phyloP scores from a whole-genome alignment of 2,329 filamentous ascomycete species.

The Colletotrichum sansevieriae region DNA sequence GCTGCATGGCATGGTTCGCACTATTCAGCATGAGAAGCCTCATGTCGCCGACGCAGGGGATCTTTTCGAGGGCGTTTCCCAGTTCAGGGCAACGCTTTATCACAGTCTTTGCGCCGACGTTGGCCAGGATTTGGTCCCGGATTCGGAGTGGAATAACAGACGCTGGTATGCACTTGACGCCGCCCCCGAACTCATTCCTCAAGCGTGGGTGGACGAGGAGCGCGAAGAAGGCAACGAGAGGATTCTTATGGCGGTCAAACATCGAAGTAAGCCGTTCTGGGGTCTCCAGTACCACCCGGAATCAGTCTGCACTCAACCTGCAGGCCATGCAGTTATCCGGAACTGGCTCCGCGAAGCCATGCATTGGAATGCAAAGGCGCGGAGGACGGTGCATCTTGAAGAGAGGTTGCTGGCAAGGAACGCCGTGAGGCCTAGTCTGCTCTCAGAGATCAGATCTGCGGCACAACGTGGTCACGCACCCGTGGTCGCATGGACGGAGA shows the following conservation, averaged over 20 bases:
- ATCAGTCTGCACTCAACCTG: constrained; percentile 82
- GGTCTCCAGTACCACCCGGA: constrained; percentile 93
- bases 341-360: constrained; percentile 82
- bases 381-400: constrained; percentile 42
- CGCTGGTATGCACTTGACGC: constrained; percentile 56
- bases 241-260: constrained; percentile 83
- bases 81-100: constrained; percentile 81
- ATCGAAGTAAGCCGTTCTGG: constrained; percentile 80
- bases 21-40: constrained; percentile 67
- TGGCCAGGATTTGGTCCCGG: constrained; percentile 58
- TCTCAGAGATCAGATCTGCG: constrained; percentile 45
- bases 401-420: constrained; percentile 47
- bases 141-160: constrained; percentile 51
- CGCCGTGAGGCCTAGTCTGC: constrained; percentile 51
- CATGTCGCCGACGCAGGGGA: constrained; percentile 53
- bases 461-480: constrained; percentile 8
- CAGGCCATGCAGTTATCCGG: constrained; percentile 72
- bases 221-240: constrained; percentile 57
- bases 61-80: constrained; percentile 73
- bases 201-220: constrained; percentile 72
- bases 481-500: constrained; percentile 31
- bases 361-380: constrained; percentile 65
- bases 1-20: constrained; percentile 84
- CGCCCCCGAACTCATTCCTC: constrained; percentile 62
- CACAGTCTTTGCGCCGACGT: constrained; percentile 73